Percentiles rank a stretch among this genome's conserved stretches.
phyloP scores from a whole-genome alignment of 306 rosid species.

The Pterocarpus santalinus region DNA sequence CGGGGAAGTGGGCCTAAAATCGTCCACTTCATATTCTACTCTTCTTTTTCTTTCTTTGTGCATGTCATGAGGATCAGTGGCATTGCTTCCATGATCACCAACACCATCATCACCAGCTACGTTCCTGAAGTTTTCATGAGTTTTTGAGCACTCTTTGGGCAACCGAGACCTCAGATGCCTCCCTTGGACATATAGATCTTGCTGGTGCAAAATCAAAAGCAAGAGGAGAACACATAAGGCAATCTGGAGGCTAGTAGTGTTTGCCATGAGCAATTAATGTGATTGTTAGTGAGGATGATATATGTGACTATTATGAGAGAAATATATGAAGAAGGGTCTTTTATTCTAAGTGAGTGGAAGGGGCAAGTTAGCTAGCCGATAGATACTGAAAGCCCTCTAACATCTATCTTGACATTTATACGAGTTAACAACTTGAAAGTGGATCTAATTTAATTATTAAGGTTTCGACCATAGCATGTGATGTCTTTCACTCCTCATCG shows the following conservation, averaged over 20 bases:
- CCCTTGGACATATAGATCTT: constrained; percentile 51
- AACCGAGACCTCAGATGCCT: constrained; percentile 54
- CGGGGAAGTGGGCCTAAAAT: constrained; percentile 53
- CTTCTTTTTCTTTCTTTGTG: not conserved
- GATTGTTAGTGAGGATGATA: not conserved
- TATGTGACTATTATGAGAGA: not conserved
- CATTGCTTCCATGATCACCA: not conserved
- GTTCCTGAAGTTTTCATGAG: constrained; percentile 2
- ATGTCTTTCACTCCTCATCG: constrained; percentile 53
- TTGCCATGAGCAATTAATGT: constrained; percentile 49
- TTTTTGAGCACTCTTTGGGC: constrained; percentile 1
- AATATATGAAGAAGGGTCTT: not conserved
- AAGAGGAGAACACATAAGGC: constrained; percentile 47
- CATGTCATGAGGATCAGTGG: not conserved
- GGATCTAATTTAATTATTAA: not conserved
- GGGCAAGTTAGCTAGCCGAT: not conserved
- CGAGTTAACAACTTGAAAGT: not conserved
- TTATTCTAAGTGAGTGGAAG: not conserved
- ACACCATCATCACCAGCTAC: not conserved
- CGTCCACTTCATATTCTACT: constrained; percentile 32
- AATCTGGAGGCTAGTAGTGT: constrained; percentile 15
- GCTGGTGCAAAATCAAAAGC: constrained; percentile 53
- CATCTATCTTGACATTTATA: constrained; percentile 40
- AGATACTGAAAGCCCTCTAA: not conserved
- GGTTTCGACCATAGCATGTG: constrained; percentile 48